A percentile compares a stretch with the other conserved stretches of the same genome.
Conservation (phyloP, 805 yeast genomes). For the Vanderwaltozyma tropicalis region DNA sequence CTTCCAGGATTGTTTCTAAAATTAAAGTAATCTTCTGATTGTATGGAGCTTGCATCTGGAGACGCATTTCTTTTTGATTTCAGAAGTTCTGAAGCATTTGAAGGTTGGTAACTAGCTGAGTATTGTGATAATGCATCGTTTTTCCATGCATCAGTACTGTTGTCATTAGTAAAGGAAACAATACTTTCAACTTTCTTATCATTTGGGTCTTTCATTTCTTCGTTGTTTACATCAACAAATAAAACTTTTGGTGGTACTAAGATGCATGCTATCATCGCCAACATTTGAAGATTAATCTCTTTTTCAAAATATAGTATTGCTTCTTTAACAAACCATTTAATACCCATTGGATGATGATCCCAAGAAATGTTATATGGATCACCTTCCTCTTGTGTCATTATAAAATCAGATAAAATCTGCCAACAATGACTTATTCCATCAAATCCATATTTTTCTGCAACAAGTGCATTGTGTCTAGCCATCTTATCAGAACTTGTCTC, state of each 20-base stretch:
- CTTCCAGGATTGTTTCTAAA: slow-evolving; percentile 3
- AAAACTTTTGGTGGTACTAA: slow-evolving; percentile 28
- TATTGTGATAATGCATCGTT: slow-evolving; percentile 12
- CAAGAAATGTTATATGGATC: slow-evolving; percentile 42
- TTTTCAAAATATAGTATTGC: slow-evolving; percentile 55
- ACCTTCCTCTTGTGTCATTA: slow-evolving; percentile 20
- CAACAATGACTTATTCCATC: slow-evolving; percentile 64
- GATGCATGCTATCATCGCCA: slow-evolving; percentile 78
- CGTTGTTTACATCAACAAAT: too few relatives aligned
- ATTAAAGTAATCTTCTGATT: slow-evolving; percentile 21
- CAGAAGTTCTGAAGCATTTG: slow-evolving; percentile 2
- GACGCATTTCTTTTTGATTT: neutral
- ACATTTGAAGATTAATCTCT: slow-evolving; percentile 69
- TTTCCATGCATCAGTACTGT: slow-evolving; percentile 3
- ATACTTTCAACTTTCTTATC: slow-evolving; percentile 12
- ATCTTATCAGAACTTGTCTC: slow-evolving; percentile 56
- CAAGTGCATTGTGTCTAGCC: slow-evolving; percentile 58
- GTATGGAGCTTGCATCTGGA: slow-evolving; percentile 11
- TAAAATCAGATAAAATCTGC: slow-evolving; percentile 43
- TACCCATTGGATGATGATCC: slow-evolving; percentile 77
- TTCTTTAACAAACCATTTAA: slow-evolving; percentile 50
- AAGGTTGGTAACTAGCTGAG: slow-evolving; percentile 7
- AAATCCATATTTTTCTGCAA: slow-evolving; percentile 55
- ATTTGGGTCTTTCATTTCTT: neutral
- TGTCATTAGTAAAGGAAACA: slow-evolving; percentile 11